Percentiles rank a stretch among this genome's conserved stretches.
Conservation (phyloP, 768 basidiomycete species). For the Calocybe indica region DNA sequence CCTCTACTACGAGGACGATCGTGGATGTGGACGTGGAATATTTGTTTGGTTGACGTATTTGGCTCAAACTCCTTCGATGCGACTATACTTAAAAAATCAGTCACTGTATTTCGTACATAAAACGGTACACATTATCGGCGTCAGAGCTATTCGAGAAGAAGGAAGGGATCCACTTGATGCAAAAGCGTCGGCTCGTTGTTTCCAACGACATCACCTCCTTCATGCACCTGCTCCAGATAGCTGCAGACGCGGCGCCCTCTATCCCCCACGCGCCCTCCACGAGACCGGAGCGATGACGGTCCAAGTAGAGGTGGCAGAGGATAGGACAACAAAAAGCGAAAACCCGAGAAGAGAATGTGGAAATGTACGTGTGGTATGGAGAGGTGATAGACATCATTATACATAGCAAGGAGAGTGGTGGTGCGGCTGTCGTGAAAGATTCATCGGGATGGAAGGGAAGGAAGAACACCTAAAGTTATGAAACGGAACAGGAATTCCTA, state of each 20-base stretch:
- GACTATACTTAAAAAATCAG: slow-evolving; percentile 6
- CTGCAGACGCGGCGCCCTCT: slow-evolving; percentile 64
- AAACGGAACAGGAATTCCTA: slow-evolving; percentile 7
- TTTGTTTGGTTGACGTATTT: slow-evolving; percentile 26
- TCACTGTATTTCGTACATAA: not conserved
- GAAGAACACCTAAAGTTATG: slow-evolving; percentile 18
- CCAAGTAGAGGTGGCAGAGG: slow-evolving; percentile 49
- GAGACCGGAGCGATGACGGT: slow-evolving; percentile 18
- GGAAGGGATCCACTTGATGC: not conserved
- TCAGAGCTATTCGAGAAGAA: too few relatives aligned
- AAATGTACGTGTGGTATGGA: slow-evolving; percentile 9
- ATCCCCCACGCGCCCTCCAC: slow-evolving; percentile 56
- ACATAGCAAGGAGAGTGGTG: not conserved
- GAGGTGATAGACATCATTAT: slow-evolving; percentile 1
- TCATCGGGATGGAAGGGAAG: slow-evolving; percentile 3
- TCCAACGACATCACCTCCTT: slow-evolving; percentile 8
- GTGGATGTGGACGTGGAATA: slow-evolving; percentile 33
- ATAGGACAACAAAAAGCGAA: slow-evolving; percentile 57
- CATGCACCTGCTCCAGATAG: slow-evolving; percentile 12
- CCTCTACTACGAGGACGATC: slow-evolving; percentile 8
- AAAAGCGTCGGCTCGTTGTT: slow-evolving; percentile 1
- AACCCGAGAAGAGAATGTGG: slow-evolving; percentile 11
- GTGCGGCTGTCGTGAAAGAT: not conserved
- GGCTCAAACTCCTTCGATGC: too few relatives aligned
- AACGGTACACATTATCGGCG: not conserved